Conservation (phyloP, 192 early-diverging fungal species). For the Backusella tarrabulga region DNA sequence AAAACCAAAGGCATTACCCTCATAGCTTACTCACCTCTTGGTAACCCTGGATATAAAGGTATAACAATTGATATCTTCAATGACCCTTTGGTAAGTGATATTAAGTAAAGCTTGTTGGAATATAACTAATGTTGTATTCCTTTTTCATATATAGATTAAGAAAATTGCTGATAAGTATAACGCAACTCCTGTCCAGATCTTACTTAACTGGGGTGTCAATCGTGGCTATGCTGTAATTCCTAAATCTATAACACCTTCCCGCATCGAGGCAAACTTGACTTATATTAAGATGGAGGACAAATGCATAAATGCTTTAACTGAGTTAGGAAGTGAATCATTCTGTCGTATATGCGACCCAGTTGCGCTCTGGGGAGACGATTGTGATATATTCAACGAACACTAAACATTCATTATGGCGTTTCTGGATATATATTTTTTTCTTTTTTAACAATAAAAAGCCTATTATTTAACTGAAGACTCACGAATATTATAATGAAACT, state of each 20-base stretch:
- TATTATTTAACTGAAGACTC: too few species aligned
- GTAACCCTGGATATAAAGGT: constrained; percentile 35
- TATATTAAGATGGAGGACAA: constrained; percentile 35
- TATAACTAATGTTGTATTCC: background rate
- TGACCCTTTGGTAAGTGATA: background rate
- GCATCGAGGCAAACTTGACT: constrained; percentile 56
- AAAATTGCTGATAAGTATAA: constrained; percentile 45
- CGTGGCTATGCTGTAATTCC: constrained; percentile 59
- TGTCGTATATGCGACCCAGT: background rate
- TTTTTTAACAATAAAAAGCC: background rate
- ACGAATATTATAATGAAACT: too few species aligned
- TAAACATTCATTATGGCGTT: background rate
- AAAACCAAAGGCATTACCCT: constrained; percentile 56
- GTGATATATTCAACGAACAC: background rate
- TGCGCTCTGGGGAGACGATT: background rate
- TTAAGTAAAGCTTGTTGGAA: background rate
- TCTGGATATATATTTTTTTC: background rate
- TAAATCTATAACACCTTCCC: constrained; percentile 53
- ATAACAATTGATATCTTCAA: background rate
- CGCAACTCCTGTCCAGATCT: constrained; percentile 51
- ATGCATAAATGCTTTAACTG: constrained; percentile 22
- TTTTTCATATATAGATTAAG: constrained; percentile 29
- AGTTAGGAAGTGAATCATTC: constrained; percentile 12
- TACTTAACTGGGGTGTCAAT: constrained; percentile 57
- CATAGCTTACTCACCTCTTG: constrained; percentile 77